Percentiles rank a stretch among this genome's conserved stretches.
phyloP scores from a whole-genome alignment of 1,284 basidiomycete species.

The Fomitiporia mediterranea region DNA sequence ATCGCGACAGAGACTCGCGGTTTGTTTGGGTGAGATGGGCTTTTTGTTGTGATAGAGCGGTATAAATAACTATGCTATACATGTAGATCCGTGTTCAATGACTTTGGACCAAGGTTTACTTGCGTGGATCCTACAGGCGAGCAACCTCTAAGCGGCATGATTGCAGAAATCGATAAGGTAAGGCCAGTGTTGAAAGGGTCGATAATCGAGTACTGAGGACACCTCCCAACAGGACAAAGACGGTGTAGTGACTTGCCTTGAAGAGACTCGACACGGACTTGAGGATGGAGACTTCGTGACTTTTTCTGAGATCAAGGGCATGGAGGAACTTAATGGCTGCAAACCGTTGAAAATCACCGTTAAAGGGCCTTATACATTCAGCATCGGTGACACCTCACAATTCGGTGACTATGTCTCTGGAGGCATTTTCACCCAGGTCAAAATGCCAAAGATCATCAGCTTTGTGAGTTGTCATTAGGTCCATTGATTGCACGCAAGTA shows the following conservation, averaged over 20 bases:
- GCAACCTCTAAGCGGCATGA: slow-evolving; percentile 91
- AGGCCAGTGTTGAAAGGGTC: slow-evolving; percentile 21
- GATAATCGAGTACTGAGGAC: no score
- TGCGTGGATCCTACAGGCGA: slow-evolving; percentile 97
- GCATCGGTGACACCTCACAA: slow-evolving; percentile 84
- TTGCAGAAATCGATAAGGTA: slow-evolving; percentile 86
- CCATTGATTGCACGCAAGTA: background rate
- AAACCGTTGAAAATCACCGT: slow-evolving; percentile 90
- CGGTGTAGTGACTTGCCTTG: slow-evolving; percentile 92
- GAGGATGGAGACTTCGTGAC: slow-evolving; percentile 98
- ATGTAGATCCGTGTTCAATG: slow-evolving; percentile 85
- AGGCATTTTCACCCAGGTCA: slow-evolving; percentile 97
- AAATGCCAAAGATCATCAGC: slow-evolving; percentile 95
- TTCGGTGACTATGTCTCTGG: slow-evolving; percentile 82
- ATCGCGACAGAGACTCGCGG: slow-evolving; percentile 91
- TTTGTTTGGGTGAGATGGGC: slow-evolving; percentile 77
- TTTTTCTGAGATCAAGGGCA: slow-evolving; percentile 96
- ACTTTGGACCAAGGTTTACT: slow-evolving; percentile 93
- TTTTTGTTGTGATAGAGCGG: no score
- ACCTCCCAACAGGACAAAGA: slow-evolving; percentile 60
- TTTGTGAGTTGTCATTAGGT: slow-evolving; percentile 58
- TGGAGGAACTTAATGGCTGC: slow-evolving; percentile 87
- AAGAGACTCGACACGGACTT: slow-evolving; percentile 95
- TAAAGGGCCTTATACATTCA: slow-evolving; percentile 96
- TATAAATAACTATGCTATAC: slow-evolving; percentile 21